Percentiles rank a stretch among this genome's conserved stretches.
Evolutionary conservation across 352 stramenopile species (phyloP).

Genomic region (Pythium plurisporium): DNA sequence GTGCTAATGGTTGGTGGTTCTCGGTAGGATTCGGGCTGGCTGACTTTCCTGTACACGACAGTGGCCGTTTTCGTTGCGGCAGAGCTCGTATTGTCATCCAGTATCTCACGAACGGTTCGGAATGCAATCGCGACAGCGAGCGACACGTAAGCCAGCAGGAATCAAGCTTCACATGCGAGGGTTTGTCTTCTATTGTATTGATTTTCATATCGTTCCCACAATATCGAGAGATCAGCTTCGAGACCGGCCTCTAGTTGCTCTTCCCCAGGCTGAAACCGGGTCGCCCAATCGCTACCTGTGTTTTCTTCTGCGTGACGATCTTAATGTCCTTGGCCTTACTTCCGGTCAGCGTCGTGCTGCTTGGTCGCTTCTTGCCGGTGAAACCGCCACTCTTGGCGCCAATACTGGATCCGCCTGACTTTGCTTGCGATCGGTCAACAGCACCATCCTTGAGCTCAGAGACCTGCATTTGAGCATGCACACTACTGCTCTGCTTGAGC

Average conservation of each 20-base stretch:
- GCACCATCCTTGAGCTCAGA: conserved; percentile 25
- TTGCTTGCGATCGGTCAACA: neutral
- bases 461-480: conserved; percentile 59
- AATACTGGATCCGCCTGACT: neutral
- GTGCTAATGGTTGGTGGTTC: neutral
- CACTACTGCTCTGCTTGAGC: conserved; percentile 90
- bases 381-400: neutral
- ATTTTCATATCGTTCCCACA: no score
- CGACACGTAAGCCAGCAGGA: neutral
- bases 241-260: conserved; percentile 25
- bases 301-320: conserved; percentile 65
- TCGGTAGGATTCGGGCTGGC: conserved; percentile 37
- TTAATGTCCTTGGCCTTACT: conserved; percentile 31
- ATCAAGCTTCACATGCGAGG: no score
- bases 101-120: conserved; percentile 12
- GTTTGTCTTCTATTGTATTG: neutral
- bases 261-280: conserved; percentile 77
- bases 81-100: conserved; percentile 39
- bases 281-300: conserved; percentile 72
- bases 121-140: neutral
- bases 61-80: conserved; percentile 33
- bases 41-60: conserved; percentile 28
- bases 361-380: conserved; percentile 31
- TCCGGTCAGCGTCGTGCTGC: conserved; percentile 8
- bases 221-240: no score